These are phyloP conservation scores for Salvia sclarea DNA, from an alignment of 305 asterid species.

Conservation along the genomic window DNA sequence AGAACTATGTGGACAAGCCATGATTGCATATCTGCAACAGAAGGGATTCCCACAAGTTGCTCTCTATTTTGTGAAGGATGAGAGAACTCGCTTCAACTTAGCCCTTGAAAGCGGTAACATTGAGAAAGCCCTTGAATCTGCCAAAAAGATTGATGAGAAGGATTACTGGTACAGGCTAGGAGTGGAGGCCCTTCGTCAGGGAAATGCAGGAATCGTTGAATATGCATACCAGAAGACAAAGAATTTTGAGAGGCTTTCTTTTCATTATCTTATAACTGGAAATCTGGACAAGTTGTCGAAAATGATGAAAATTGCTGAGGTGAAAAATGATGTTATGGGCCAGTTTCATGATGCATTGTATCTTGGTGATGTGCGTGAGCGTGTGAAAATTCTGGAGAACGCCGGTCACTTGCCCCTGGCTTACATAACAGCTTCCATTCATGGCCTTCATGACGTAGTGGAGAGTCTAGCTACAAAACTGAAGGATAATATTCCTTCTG, in stretches of 20 bases:
- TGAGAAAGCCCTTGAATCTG: slow-evolving; percentile 75
- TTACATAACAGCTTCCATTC: slow-evolving; percentile 62
- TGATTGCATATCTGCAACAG: slow-evolving; percentile 67
- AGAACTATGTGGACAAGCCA: slow-evolving; percentile 76
- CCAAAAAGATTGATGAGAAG: slow-evolving; percentile 75
- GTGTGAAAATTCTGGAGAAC: slow-evolving; percentile 69
- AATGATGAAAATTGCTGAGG: slow-evolving; percentile 93
- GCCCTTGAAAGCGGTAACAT: slow-evolving; percentile 85
- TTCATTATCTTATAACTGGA: slow-evolving; percentile 74
- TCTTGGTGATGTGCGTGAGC: slow-evolving; percentile 78
- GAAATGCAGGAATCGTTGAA: slow-evolving; percentile 81
- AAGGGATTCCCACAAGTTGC: slow-evolving; percentile 76
- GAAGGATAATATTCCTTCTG: slow-evolving; percentile 61
- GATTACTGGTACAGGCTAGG: slow-evolving; percentile 88
- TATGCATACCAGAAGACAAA: slow-evolving; percentile 84
- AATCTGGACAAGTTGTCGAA: slow-evolving; percentile 75
- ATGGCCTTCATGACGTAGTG: slow-evolving; percentile 65
- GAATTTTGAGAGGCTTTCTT: slow-evolving; percentile 76
- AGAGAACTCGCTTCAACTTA: slow-evolving; percentile 66
- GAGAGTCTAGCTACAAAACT: slow-evolving; percentile 65
- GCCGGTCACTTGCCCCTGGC: slow-evolving; percentile 87
- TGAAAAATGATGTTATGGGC: slow-evolving; percentile 81
- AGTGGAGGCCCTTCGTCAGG: slow-evolving; percentile 88
- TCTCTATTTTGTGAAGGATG: slow-evolving; percentile 70
- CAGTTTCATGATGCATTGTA: slow-evolving; percentile 84